Percentiles rank a stretch among this genome's conserved stretches.
phyloP scores from a whole-genome alignment of 140 eudicot species.

The Anethum foeniculum region DNA sequence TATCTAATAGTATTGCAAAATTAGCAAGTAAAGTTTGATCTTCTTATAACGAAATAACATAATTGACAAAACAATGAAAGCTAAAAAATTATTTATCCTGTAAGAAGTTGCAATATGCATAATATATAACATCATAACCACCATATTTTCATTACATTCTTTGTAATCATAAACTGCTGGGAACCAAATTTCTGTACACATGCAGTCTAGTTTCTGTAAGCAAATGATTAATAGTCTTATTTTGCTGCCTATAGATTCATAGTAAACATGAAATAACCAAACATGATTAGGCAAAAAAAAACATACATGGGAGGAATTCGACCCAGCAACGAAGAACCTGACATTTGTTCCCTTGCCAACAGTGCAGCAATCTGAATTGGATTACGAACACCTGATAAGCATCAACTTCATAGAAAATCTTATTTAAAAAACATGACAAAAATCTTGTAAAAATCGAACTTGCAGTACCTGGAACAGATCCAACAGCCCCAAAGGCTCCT shows the following conservation, averaged over 20 bases:
- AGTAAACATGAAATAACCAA: constrained; percentile 16
- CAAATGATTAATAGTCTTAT: not conserved
- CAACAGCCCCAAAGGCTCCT: constrained; percentile 91
- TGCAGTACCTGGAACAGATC: constrained; percentile 83
- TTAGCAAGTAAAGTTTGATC: not conserved
- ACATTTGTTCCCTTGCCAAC: constrained; percentile 72
- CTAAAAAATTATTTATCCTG: not conserved
- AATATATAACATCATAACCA: not conserved
- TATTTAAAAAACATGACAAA: not conserved
- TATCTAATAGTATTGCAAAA: not conserved
- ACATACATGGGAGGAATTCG: constrained; percentile 89
- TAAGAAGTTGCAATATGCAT: not conserved
- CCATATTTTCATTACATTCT: not conserved
- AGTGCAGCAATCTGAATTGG: constrained; percentile 74
- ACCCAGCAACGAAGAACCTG: constrained; percentile 70
- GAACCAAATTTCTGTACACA: not conserved
- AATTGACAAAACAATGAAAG: not conserved
- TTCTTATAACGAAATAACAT: not conserved
- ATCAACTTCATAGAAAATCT: constrained; percentile 41
- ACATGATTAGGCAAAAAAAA: not conserved
- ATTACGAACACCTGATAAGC: constrained; percentile 80
- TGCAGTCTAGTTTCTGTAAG: not conserved
- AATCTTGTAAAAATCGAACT: not conserved
- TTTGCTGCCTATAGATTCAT: not conserved
- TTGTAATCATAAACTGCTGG: not conserved